phyloP scores from a whole-genome alignment of 1,139 yeast species.

The Candida sp. region DNA sequence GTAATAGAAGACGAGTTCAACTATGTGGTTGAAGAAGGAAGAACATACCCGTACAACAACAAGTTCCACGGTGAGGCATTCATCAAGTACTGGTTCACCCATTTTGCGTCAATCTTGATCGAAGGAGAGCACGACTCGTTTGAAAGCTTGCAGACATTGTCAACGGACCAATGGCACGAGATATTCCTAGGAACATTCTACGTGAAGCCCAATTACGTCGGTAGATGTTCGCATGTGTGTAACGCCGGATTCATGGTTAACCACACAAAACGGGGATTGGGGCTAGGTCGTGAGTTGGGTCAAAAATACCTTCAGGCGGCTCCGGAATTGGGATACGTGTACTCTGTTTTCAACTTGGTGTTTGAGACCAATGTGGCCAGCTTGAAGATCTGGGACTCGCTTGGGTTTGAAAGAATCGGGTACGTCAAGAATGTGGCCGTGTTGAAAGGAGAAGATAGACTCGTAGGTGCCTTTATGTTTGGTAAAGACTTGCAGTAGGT shows the following conservation, averaged over 20 bases:
- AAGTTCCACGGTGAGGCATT: slow-evolving; percentile 35
- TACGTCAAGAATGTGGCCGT: slow-evolving; percentile 67
- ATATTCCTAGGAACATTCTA: slow-evolving; percentile 69
- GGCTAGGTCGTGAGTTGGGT: slow-evolving; percentile 69
- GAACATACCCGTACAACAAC: slow-evolving; percentile 49
- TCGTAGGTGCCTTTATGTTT: slow-evolving; percentile 69
- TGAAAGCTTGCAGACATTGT: slow-evolving; percentile 14
- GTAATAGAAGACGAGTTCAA: slow-evolving; percentile 45
- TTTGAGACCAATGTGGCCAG: slow-evolving; percentile 76
- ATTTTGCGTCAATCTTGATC: slow-evolving; percentile 49
- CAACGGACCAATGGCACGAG: slow-evolving; percentile 37
- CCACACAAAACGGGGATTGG: slow-evolving; percentile 55
- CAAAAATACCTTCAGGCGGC: slow-evolving; percentile 65
- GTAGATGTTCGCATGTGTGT: slow-evolving; percentile 79
- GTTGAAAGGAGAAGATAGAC: slow-evolving; percentile 58
- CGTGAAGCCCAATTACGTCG: slow-evolving; percentile 78
- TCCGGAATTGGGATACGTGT: slow-evolving; percentile 71
- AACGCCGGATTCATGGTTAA: slow-evolving; percentile 81
- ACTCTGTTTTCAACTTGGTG: slow-evolving; percentile 84
- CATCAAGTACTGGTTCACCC: slow-evolving; percentile 44
- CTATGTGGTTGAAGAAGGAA: slow-evolving; percentile 52
- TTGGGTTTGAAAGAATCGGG: slow-evolving; percentile 80
- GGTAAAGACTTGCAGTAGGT: slow-evolving; percentile 53
- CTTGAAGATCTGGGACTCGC: slow-evolving; percentile 69
- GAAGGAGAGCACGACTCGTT: slow-evolving; percentile 34